A percentile compares a stretch with the other conserved stretches of the same genome.
These are phyloP conservation scores for Teratosphaeria nubilosa DNA, from an alignment of 2,329 filamentous ascomycete genomes.

Conservation along the genomic window DNA sequence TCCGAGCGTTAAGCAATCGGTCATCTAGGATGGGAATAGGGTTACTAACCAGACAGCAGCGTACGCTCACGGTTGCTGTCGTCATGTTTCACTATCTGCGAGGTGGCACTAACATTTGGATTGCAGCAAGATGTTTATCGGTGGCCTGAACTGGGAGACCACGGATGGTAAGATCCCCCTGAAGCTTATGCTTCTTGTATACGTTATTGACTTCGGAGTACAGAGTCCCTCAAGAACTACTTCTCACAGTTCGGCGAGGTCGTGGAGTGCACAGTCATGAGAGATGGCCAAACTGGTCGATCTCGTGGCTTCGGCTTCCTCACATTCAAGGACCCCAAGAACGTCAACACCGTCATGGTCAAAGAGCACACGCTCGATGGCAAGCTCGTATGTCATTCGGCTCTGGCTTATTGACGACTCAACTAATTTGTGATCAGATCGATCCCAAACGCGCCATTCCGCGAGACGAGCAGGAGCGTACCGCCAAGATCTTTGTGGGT, in stretches of 20 bases:
- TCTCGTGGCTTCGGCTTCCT: constrained; percentile 95
- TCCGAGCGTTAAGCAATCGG: not conserved
- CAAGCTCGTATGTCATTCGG: constrained; percentile 67
- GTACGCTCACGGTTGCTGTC: constrained; percentile 10
- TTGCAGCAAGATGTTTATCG: constrained; percentile 97
- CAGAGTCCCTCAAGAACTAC: constrained; percentile 93
- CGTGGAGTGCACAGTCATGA: constrained; percentile 97
- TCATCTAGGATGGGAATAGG: not conserved
- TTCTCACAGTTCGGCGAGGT: constrained; percentile 98
- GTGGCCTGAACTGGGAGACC: constrained; percentile 97
- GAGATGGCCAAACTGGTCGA: constrained; percentile 83
- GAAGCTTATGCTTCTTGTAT: constrained; percentile 5
- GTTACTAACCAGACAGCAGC: not conserved
- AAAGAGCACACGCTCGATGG: constrained; percentile 98
- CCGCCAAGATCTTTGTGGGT: constrained; percentile 96
- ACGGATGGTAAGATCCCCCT: constrained; percentile 69
- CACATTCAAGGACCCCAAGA: constrained; percentile 95
- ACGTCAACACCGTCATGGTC: constrained; percentile 98
- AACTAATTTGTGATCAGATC: constrained; percentile 52
- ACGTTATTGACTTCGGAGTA: constrained; percentile 18
- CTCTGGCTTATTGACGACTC: not conserved
- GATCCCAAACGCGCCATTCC: constrained; percentile 97
- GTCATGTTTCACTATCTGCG: not conserved
- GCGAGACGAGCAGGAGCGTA: constrained; percentile 94
- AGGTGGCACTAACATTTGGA: constrained; percentile 17